A percentile compares a stretch with the other conserved stretches of the same genome.
Conservation (phyloP, 2,329 filamentous ascomycete species). For the Microcyclosporella mali region DNA sequence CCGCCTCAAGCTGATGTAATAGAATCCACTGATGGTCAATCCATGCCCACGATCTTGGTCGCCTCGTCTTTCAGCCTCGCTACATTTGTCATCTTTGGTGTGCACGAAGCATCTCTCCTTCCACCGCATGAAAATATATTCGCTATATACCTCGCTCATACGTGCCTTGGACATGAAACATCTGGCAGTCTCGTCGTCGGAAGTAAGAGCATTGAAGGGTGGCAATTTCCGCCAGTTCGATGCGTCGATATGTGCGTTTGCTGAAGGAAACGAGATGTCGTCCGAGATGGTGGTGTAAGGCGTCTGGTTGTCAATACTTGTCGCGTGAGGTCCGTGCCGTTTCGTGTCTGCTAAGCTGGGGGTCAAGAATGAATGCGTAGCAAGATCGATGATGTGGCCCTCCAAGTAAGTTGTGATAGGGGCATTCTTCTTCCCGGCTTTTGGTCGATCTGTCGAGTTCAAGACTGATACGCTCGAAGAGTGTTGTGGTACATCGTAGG, state of each 20-base stretch:
- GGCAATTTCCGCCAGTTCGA: constrained; percentile 46
- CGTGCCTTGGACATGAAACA: constrained; percentile 38
- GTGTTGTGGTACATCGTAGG: constrained; percentile 57
- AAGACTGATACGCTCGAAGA: constrained; percentile 25
- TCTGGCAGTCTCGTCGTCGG: constrained; percentile 27
- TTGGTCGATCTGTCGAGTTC: constrained; percentile 20
- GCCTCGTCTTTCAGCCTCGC: constrained; percentile 17
- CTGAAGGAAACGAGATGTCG: constrained; percentile 41
- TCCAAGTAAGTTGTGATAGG: constrained; percentile 61
- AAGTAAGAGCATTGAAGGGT: constrained; percentile 34
- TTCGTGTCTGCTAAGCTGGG: constrained; percentile 32
- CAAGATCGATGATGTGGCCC: constrained; percentile 62
- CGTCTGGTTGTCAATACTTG: constrained; percentile 13
- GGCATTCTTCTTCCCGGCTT: constrained; percentile 40
- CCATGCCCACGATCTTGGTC: constrained; percentile 37
- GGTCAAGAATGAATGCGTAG: constrained; percentile 47
- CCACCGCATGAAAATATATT: constrained; percentile 54
- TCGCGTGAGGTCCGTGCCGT: constrained; percentile 11
- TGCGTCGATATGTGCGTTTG: constrained; percentile 39
- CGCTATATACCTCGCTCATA: constrained; percentile 35
- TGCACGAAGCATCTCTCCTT: constrained; percentile 48
- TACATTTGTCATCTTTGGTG: constrained; percentile 23
- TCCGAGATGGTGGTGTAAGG: constrained; percentile 18
- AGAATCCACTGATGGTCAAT: constrained; percentile 50
- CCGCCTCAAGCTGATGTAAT: constrained; percentile 46